Evolutionary conservation across 208 protist species (phyloP).

Genomic region (Leishmania lainsoni): DNA sequence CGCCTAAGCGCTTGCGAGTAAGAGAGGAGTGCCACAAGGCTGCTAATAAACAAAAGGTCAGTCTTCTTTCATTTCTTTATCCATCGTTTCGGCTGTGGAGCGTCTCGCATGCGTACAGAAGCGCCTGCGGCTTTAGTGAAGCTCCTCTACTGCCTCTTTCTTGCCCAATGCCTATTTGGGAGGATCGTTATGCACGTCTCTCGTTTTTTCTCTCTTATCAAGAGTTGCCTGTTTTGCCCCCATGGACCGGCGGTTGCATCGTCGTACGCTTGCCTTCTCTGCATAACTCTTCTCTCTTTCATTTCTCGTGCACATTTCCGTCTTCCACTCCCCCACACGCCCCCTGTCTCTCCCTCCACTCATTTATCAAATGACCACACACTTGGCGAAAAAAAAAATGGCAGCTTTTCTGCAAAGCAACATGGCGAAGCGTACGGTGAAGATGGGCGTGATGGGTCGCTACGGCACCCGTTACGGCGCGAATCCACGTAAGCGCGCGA

Average conservation of each 20-base stretch:
- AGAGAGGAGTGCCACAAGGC: neutral
- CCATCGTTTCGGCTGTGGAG: neutral
- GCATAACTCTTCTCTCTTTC: slow-evolving; percentile 5
- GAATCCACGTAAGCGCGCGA: slow-evolving; percentile 98
- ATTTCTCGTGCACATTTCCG: slow-evolving; percentile 18
- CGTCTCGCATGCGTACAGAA: neutral
- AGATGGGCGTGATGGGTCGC: slow-evolving; percentile 99
- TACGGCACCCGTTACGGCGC: slow-evolving; percentile 99
- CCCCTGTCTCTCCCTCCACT: neutral
- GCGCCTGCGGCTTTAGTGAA: neutral
- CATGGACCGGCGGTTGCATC: neutral
- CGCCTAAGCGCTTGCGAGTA: neutral
- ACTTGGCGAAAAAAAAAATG: neutral
- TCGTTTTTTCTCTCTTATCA: neutral
- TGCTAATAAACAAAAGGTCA: neutral
- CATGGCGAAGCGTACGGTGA: slow-evolving; percentile 98
- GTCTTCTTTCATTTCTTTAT: neutral
- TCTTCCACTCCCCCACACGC: slow-evolving; percentile 13
- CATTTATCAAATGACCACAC: neutral
- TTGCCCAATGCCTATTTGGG: neutral
- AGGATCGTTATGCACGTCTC: neutral
- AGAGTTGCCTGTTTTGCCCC: neutral
- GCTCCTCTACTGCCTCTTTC: neutral
- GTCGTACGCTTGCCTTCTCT: neutral
- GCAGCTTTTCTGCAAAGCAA: slow-evolving; percentile 13